These are phyloP conservation scores for Zymoseptoria pseudotritici DNA, from an alignment of 2,329 filamentous ascomycete genomes.

Conservation along the genomic window DNA sequence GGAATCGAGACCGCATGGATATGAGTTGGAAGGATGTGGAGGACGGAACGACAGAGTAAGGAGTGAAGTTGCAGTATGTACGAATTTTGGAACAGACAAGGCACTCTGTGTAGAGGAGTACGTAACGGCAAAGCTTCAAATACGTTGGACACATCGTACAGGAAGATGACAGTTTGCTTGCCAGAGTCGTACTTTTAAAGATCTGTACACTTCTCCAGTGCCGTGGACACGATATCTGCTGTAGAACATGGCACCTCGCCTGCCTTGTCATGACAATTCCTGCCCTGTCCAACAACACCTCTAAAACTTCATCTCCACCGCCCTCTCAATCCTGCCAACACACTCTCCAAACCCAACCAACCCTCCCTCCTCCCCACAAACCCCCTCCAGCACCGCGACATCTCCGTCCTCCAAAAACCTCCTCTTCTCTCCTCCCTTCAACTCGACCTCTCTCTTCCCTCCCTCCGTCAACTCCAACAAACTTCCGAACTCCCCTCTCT, in stretches of 20 bases:
- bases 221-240: background rate
- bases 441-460: constrained; percentile 56
- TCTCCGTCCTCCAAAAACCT: constrained; percentile 70
- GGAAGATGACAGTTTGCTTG: background rate
- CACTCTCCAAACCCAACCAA: constrained; percentile 73
- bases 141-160: background rate
- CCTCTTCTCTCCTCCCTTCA: constrained; percentile 59
- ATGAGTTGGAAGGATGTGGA: too few relatives aligned
- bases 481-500: constrained; percentile 55
- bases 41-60: too few relatives aligned
- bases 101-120: too few relatives aligned
- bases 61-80: too few relatives aligned
- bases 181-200: background rate
- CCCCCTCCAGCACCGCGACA: constrained; percentile 57
- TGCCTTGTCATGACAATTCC: background rate
- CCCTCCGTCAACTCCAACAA: constrained; percentile 64
- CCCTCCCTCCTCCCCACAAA: constrained; percentile 53
- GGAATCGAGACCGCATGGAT: too few relatives aligned
- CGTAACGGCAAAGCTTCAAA: too few relatives aligned
- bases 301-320: constrained; percentile 12
- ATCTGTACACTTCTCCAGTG: background rate
- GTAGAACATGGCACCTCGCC: background rate
- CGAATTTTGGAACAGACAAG: too few relatives aligned
- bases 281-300: background rate
- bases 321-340: constrained; percentile 52